Conservation (phyloP, 768 basidiomycete genomes). For the Paxillus ammoniavirescens region DNA sequence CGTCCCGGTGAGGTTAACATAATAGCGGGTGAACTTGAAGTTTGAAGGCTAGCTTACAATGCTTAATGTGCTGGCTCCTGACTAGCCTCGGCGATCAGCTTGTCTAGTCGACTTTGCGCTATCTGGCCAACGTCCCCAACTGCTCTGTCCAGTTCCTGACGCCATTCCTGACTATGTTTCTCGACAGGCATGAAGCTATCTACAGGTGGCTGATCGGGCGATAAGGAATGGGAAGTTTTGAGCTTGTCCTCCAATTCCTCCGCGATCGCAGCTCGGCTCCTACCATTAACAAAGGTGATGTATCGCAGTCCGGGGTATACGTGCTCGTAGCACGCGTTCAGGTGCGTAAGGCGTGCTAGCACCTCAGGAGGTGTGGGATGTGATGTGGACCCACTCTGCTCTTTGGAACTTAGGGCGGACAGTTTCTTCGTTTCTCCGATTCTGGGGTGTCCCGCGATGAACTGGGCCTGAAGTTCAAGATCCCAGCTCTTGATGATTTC, state of each 20-base stretch:
- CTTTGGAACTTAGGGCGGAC: slow-evolving; percentile 71
- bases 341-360: slow-evolving; percentile 64
- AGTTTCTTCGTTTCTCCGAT: slow-evolving; percentile 83
- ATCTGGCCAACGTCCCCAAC: slow-evolving; percentile 73
- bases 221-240: slow-evolving; percentile 49
- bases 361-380: slow-evolving; percentile 70
- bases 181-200: slow-evolving; percentile 38
- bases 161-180: slow-evolving; percentile 51
- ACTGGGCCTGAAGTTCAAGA: slow-evolving; percentile 48
- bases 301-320: slow-evolving; percentile 76
- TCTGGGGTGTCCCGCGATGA: slow-evolving; percentile 84
- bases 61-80: neutral
- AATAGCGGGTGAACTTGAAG: neutral
- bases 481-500: slow-evolving; percentile 53
- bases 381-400: slow-evolving; percentile 57
- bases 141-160: slow-evolving; percentile 66
- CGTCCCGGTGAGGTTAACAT: neutral
- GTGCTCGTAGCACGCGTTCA: slow-evolving; percentile 77
- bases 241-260: slow-evolving; percentile 78
- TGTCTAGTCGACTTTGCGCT: slow-evolving; percentile 63
- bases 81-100: slow-evolving; percentile 14
- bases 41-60: neutral
- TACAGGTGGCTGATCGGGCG: slow-evolving; percentile 34
- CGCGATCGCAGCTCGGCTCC: slow-evolving; percentile 66
- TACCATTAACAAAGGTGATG: slow-evolving; percentile 91